Percentiles rank a stretch among this genome's conserved stretches.
Evolutionary conservation across 1,139 yeast species (phyloP).

Genomic region (Blastobotrys indianensis): DNA sequence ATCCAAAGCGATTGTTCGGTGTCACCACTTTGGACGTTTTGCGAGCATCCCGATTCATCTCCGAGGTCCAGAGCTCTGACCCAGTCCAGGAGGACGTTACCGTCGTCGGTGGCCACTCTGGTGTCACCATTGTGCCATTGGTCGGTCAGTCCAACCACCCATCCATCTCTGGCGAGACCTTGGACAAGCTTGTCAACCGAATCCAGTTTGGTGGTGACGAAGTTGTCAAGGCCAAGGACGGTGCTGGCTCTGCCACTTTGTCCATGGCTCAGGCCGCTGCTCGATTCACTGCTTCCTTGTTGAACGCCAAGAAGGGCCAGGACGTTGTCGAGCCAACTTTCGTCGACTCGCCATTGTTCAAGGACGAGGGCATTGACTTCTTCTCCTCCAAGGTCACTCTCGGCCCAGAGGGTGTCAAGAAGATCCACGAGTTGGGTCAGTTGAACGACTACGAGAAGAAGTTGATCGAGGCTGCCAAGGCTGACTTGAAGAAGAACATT

Average conservation of each 20-base stretch:
- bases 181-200: conserved; percentile 72
- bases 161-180: conserved; percentile 44
- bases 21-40: conserved; percentile 89
- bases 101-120: conserved; percentile 96
- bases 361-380: conserved; percentile 80
- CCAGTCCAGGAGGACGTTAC: conserved; percentile 63
- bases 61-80: conserved; percentile 42
- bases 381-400: conserved; percentile 89
- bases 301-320: conserved; percentile 45
- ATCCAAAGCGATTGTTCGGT: conserved; percentile 81
- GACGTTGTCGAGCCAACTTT: conserved; percentile 54
- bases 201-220: conserved; percentile 98
- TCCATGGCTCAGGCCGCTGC: conserved; percentile 97
- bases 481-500: conserved; percentile 49
- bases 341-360: conserved; percentile 71
- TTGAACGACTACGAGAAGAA: conserved; percentile 79
- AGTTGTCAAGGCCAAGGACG: conserved; percentile 92
- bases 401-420: conserved; percentile 84
- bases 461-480: conserved; percentile 47
- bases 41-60: conserved; percentile 79
- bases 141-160: conserved; percentile 55
- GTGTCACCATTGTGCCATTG: conserved; percentile 88
- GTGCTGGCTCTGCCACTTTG: conserved; percentile 89
- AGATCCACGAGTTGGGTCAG: conserved; percentile 63
- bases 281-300: conserved; percentile 51